Conservation (phyloP, 805 yeast genomes). For the Metschnikowia chrysomelidarum region DNA sequence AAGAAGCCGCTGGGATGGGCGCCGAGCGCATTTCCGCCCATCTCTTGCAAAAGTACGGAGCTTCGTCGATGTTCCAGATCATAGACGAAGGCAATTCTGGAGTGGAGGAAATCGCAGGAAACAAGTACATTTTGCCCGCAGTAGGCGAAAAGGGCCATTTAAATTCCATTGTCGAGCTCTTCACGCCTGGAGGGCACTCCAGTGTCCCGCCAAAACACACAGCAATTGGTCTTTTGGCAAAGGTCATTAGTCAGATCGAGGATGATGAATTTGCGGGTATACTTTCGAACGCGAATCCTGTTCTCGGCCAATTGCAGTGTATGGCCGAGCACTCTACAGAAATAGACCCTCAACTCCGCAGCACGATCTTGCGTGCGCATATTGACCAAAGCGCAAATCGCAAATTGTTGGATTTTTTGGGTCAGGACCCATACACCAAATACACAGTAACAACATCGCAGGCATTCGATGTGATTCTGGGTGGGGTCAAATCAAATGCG, state of each 20-base stretch:
- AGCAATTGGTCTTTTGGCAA: constrained; percentile 46
- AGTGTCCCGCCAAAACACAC: constrained; percentile 51
- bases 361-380: constrained; percentile 39
- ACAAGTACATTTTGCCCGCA: constrained; percentile 28
- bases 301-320: constrained; percentile 43
- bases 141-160: constrained; percentile 50
- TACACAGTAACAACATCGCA: constrained; percentile 47
- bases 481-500: constrained; percentile 52
- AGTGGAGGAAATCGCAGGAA: constrained; percentile 26
- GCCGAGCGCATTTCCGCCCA: constrained; percentile 34
- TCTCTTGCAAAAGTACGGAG: constrained; percentile 39
- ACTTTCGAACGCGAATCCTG: constrained; percentile 44
- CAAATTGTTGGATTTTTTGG: constrained; percentile 34
- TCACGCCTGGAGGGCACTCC: constrained; percentile 52
- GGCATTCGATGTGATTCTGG: constrained; percentile 45
- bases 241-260: constrained; percentile 40
- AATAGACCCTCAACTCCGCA: constrained; percentile 31
- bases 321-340: constrained; percentile 42
- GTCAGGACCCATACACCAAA: constrained; percentile 25
- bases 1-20: constrained; percentile 45
- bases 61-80: constrained; percentile 41
- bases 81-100: constrained; percentile 41
- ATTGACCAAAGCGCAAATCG: constrained; percentile 35
- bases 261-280: constrained; percentile 34
- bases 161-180: constrained; percentile 39